Percentiles rank a stretch among this genome's conserved stretches.
Evolutionary conservation across 257 asterid genomes (phyloP).

Genomic region (Solanum chaucha): DNA sequence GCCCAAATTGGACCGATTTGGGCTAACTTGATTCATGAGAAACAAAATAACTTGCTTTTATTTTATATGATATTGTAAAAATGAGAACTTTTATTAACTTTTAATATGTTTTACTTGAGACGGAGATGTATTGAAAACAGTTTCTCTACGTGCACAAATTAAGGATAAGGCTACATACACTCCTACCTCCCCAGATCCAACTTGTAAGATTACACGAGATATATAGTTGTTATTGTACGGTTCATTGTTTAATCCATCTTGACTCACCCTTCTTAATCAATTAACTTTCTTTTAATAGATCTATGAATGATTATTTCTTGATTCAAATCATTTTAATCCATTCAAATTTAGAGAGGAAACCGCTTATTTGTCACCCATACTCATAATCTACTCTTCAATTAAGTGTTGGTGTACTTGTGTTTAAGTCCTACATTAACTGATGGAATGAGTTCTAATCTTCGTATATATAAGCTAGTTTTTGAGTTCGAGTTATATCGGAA

Average conservation of each 20-base stretch:
- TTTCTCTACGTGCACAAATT: accelerated
- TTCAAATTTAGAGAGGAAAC: background rate
- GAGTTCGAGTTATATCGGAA: accelerated
- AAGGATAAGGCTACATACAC: accelerated
- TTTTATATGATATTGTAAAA: background rate
- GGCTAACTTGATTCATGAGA: too few relatives aligned
- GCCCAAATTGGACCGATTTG: background rate
- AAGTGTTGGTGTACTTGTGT: background rate
- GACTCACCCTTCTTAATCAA: background rate
- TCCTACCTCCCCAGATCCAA: accelerated
- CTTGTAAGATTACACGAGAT: accelerated
- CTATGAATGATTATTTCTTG: background rate
- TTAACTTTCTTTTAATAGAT: background rate
- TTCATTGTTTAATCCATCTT: background rate
- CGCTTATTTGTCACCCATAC: background rate
- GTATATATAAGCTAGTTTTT: background rate
- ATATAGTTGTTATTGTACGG: background rate
- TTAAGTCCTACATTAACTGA: background rate
- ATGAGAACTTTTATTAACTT: background rate
- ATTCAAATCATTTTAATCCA: background rate
- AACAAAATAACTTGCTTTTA: background rate
- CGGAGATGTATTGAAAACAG: accelerated
- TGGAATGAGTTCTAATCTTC: background rate
- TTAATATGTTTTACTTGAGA: background rate
- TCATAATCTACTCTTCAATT: background rate